Evolutionary conservation across 2,329 filamentous ascomycete species (phyloP), one percentile per base, ranked within the genome.

Genomic region (Clonostachys sp.): DNA sequence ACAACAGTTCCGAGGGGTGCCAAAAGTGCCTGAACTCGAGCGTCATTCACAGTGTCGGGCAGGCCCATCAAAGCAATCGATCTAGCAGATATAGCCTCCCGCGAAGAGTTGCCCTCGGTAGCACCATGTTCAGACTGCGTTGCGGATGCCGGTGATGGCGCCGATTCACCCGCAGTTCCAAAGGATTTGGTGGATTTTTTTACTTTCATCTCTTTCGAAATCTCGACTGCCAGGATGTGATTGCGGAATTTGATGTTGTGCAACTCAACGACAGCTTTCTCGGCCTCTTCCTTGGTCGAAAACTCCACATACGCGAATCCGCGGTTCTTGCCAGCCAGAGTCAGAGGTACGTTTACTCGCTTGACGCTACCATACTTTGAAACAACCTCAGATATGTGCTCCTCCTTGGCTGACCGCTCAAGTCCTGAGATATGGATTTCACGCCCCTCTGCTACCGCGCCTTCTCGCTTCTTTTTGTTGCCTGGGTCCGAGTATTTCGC

Each of bases 31-130:
- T 81, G 81, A 47, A 99, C 81, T 33, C 91, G 89, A 2, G 87
- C 83, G 58, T 95, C 89, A 54, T 95, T 96, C 58, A 97, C 82
- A 0, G 91, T 97, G 60, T 97, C 94, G 1, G 94, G 90, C 2
- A 99, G 73, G 52, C 91, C 87, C 67, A 96, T 81, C 30, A 99
- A 72, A 10, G 86, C 86, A 44, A 97, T 77, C 1, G 89, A 94
- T 45, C 90, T 84, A 44, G 84, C 80, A 33, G 73, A 66, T 17
- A 81, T 77, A 14, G 82, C 75, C 6, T 63, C 64, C 8, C 70
- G 65, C 1, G 75, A 39, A 16, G 71, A 66, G 3, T 57, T 58
- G 30, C 55, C 54, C 38, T 45, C 55, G 12, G 44, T 5, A 47
- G 55, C 44, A 24, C 55, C 45, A 9, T 38, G 48, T 12, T 50